phyloP scores from a whole-genome alignment of 2,329 filamentous ascomycete species.

The Hypoxylon sp. region DNA sequence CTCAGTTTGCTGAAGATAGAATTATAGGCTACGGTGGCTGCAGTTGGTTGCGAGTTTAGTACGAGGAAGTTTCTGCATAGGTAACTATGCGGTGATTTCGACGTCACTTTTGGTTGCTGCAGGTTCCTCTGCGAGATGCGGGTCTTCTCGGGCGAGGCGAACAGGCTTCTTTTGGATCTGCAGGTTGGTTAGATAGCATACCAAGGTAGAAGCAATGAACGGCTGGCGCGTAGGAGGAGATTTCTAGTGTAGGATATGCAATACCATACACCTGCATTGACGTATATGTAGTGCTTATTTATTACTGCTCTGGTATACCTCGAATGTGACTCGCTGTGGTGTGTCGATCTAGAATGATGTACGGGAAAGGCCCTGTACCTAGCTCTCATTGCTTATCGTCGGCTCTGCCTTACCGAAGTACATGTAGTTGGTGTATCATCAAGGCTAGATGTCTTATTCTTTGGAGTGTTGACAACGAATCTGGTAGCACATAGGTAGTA shows the following conservation, averaged over 20 bases:
- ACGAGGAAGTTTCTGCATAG: background rate
- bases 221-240: background rate
- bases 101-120: constrained; percentile 29
- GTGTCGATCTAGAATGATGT: constrained; percentile 11
- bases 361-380: constrained; percentile 1
- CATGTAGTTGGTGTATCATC: constrained; percentile 1
- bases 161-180: constrained; percentile 1
- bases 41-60: too few species aligned
- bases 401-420: background rate
- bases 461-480: background rate
- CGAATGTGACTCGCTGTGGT: constrained; percentile 25
- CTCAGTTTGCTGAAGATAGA: constrained; percentile 28
- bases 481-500: background rate
- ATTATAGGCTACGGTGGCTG: constrained; percentile 2
- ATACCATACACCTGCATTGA: constrained; percentile 20
- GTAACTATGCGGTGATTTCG: constrained; percentile 30
- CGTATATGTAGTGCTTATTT: constrained; percentile 18
- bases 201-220: constrained; percentile 8
- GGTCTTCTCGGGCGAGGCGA: constrained; percentile 15
- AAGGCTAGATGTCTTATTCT: background rate
- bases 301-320: constrained; percentile 15
- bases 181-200: constrained; percentile 3
- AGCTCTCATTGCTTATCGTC: background rate
- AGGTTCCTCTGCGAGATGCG: constrained; percentile 19
- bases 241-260: background rate